Evolutionary conservation across 2,329 filamentous ascomycete species (phyloP), one percentile per base, ranked within the genome.

Genomic region (Penicillium thymicola): DNA sequence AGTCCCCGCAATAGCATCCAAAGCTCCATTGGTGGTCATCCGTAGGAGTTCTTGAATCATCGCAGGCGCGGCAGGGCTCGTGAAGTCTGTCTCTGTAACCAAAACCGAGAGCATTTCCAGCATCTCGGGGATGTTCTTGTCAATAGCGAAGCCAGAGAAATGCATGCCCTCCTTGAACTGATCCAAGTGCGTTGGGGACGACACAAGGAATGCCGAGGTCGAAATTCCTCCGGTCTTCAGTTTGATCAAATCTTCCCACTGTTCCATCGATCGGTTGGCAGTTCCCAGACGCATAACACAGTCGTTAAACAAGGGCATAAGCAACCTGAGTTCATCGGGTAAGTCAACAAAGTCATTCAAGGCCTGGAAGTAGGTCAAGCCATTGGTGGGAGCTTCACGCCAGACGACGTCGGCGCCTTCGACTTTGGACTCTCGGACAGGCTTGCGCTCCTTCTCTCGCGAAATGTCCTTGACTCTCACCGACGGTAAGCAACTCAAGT

Each of bases 161-260:
- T 88, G 84, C 27, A 99, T 78, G 0, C 94, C 94, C 75, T 99
- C 94, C 18, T 84, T 86, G 9, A 87, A 89, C 27, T 82, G 79
- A 30, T 83, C 81, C 53, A 90, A 85, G 62, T 93, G 85, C 1
- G 82, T 82, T 0, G 93, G 90, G 2, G 87, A 91, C 0, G 92
- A 85, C 0, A 88, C 86, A n/a, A 88, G 85, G 75, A 95, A 89
- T 65, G 96, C 92, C 1, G 89, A 87, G 16, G 95, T 86, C 3
- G 87, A 89, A 37, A 99, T 84, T 10, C 94, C 94, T 21, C 94
- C 94, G 1, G 94, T 97, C 78, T 95, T 96, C 30, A 97, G 82
- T 74, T 97, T 97, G 73, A 99, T 97, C 54, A 92, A 76, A 69
- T 97, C 94, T 74, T 99, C 94, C 50, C 97, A 84, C 72, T 97